Conservation (phyloP, 148 eudicot species). For the Fallopia convolvulus region DNA sequence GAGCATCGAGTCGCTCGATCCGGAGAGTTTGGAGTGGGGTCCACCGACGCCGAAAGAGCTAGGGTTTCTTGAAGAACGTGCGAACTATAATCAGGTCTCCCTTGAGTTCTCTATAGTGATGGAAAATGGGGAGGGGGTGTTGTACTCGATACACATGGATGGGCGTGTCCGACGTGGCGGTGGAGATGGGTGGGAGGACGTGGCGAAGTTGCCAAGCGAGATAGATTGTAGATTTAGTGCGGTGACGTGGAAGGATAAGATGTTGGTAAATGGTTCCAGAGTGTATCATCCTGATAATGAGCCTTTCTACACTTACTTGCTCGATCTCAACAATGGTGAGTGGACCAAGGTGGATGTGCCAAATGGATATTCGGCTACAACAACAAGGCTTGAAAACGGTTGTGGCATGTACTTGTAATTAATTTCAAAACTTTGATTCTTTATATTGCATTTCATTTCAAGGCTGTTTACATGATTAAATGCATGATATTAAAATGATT, state of each 20-base stretch:
- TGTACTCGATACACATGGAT: conserved; percentile 24
- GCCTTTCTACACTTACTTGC: background rate
- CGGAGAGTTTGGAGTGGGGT: conserved; percentile 46
- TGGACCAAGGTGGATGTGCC: no score
- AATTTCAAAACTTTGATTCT: no score
- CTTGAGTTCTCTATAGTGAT: conserved; percentile 20
- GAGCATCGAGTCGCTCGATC: conserved; percentile 52
- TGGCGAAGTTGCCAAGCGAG: conserved; percentile 14
- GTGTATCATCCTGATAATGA: background rate
- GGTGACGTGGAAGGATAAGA: conserved; percentile 32
- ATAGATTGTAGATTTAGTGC: background rate
- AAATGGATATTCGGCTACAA: no score
- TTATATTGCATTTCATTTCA: no score
- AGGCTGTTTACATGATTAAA: no score
- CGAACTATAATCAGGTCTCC: no score
- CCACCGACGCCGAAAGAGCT: conserved; percentile 17
- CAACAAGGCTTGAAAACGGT: no score
- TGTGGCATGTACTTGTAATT: no score
- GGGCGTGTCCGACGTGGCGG: conserved; percentile 23
- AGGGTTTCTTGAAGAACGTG: conserved; percentile 23
- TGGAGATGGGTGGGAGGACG: conserved; percentile 32
- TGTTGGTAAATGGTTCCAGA: conserved; percentile 20
- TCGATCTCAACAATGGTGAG: background rate
- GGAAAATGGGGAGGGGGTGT: conserved; percentile 17
- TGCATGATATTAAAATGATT: no score